phyloP scores from a whole-genome alignment of 2,329 filamentous ascomycete species.

The Fusarium coffeatum region DNA sequence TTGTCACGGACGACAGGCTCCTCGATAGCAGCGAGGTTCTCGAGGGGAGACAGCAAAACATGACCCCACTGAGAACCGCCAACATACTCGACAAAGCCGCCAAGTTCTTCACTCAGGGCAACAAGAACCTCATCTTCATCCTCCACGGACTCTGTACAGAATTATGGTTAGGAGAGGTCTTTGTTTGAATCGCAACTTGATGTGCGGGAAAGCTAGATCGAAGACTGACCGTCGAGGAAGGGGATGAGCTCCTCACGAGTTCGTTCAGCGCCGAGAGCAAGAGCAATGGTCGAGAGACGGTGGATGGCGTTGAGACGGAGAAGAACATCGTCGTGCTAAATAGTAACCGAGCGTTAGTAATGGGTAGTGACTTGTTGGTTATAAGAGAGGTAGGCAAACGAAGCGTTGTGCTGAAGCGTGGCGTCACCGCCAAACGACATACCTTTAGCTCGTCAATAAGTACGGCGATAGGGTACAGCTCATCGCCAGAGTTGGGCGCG shows the following conservation, averaged over 20 bases:
- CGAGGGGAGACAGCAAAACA: constrained; percentile 94
- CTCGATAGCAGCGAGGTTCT: constrained; percentile 98
- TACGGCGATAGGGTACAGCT: constrained; percentile 99
- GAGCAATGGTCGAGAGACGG: constrained; percentile 96
- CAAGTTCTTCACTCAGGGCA: constrained; percentile 95
- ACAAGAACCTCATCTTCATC: constrained; percentile 99
- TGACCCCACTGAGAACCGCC: constrained; percentile 94
- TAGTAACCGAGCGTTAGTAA: constrained; percentile 38
- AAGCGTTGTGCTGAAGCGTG: constrained; percentile 33
- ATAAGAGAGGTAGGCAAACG: constrained; percentile 25
- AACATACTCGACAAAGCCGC: constrained; percentile 96
- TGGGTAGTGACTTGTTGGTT: constrained; percentile 41
- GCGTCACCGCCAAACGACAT: constrained; percentile 52
- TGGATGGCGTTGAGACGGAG: constrained; percentile 98
- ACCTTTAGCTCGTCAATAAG: constrained; percentile 99
- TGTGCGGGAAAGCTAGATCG: constrained; percentile 36
- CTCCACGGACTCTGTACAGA: constrained; percentile 87
- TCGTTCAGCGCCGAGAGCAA: constrained; percentile 93
- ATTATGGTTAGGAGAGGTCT: constrained; percentile 35
- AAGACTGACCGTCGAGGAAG: constrained; percentile 90
- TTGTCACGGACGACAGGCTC: constrained; percentile 98
- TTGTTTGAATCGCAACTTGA: constrained; percentile 24
- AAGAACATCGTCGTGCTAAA: constrained; percentile 96
- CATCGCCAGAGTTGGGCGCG: constrained; percentile 90
- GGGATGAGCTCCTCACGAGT: constrained; percentile 99